phyloP scores from a whole-genome alignment of 768 basidiomycete species.

The Podaxis carcinomalis region DNA sequence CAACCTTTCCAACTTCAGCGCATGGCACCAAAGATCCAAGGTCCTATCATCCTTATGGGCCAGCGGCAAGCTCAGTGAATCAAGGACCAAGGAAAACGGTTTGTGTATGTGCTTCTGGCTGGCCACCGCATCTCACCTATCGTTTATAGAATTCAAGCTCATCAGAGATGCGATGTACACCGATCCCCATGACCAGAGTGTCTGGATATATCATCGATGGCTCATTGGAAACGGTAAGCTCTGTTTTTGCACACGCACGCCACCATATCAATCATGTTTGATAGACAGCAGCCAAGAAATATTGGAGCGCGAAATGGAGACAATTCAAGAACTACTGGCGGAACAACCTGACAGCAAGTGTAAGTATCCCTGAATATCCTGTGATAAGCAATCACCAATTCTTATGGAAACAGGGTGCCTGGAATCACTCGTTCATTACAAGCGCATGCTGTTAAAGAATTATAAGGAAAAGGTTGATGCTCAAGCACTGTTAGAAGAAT shows the following conservation, averaged over 20 bases:
- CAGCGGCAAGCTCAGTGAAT: conserved; percentile 44
- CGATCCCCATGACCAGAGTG: conserved; percentile 93
- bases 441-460: conserved; percentile 56
- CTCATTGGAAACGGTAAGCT: conserved; percentile 72
- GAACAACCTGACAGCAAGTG: conserved; percentile 95
- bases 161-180: conserved; percentile 94
- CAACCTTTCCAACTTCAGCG: conserved; percentile 97
- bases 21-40: conserved; percentile 97
- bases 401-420: conserved; percentile 71
- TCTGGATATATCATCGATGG: conserved; percentile 99
- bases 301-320: conserved; percentile 69
- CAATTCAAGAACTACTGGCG: conserved; percentile 79
- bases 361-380: conserved; percentile 28
- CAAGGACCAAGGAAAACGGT: conserved; percentile 69
- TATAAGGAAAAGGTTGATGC: conserved; percentile 31
- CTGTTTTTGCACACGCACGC: neutral
- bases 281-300: conserved; percentile 55
- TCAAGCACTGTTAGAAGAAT: conserved; percentile 36
- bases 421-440: conserved; percentile 87
- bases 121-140: neutral
- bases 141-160: conserved; percentile 77
- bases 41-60: conserved; percentile 66
- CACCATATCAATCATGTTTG: conserved; percentile 1
- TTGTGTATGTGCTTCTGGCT: conserved; percentile 14
- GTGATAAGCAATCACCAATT: neutral